These are phyloP conservation scores for Phanerodontia chrysosporium DNA, from an alignment of 768 basidiomycete genomes.

Conservation along the genomic window DNA sequence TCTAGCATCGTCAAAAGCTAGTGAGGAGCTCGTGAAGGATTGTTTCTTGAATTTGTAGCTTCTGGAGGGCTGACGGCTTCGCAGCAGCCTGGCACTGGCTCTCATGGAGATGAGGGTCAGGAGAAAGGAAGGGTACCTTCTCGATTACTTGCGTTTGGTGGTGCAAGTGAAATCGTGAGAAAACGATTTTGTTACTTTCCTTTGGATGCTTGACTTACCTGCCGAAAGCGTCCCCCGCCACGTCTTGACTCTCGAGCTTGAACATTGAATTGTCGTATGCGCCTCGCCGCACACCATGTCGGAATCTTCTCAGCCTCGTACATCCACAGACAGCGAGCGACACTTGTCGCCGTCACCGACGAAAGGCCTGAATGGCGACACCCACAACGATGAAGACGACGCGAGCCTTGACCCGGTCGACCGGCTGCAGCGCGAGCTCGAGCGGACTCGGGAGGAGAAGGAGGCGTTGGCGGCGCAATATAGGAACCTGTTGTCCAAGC, in stretches of 20 bases:
- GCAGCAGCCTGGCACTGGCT: no score
- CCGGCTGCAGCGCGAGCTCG: slow-evolving; percentile 71
- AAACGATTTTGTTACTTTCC: no score
- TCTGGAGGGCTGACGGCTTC: no score
- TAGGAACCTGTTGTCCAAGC: slow-evolving; percentile 76
- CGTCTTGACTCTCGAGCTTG: neutral
- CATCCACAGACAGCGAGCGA: slow-evolving; percentile 25
- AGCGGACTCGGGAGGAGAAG: slow-evolving; percentile 76
- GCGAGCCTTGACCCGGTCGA: slow-evolving; percentile 46
- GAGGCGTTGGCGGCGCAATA: slow-evolving; percentile 85
- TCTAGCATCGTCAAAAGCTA: no score
- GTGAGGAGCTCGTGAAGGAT: no score
- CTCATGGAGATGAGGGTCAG: no score
- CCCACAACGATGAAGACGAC: slow-evolving; percentile 26
- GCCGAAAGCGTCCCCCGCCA: no score
- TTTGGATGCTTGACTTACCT: no score
- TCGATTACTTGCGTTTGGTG: no score
- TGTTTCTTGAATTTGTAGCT: no score
- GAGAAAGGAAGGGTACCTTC: no score
- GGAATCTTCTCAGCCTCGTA: slow-evolving; percentile 8
- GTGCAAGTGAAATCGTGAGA: no score
- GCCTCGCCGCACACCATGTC: neutral
- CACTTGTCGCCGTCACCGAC: slow-evolving; percentile 20
- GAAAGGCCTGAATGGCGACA: slow-evolving; percentile 22
- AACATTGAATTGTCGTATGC: neutral